Percentiles rank a stretch among this genome's conserved stretches.
phyloP scores from a whole-genome alignment of 495 filamentous ascomycete species.

The Xylaria castorea region DNA sequence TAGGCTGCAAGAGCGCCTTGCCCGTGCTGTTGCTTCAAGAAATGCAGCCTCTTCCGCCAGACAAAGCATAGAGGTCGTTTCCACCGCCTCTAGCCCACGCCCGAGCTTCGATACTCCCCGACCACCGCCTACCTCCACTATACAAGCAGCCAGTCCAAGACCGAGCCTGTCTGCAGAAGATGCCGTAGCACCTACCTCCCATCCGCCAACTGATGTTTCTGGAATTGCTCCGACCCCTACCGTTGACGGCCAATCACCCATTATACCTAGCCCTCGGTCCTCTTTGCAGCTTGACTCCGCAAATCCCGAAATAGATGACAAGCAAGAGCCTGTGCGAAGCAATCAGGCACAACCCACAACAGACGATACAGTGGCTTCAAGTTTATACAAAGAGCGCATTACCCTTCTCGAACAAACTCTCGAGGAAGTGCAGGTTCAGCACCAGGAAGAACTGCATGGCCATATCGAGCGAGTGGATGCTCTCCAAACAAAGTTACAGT shows the following conservation, averaged over 20 bases:
- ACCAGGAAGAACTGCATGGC: conserved; percentile 79
- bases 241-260: background rate
- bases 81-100: conserved; percentile 36
- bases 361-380: conserved; percentile 17
- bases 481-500: conserved; percentile 86
- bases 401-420: conserved; percentile 62
- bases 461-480: conserved; percentile 94
- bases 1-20: conserved; percentile 84
- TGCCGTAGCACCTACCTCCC: background rate
- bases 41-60: conserved; percentile 37
- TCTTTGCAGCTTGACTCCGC: conserved; percentile 24
- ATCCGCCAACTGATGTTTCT: background rate
- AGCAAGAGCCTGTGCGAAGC: background rate
- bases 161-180: conserved; percentile 25
- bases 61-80: conserved; percentile 31
- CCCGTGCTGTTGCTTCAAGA: conserved; percentile 63
- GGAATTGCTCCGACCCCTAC: conserved; percentile 12
- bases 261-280: background rate
- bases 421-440: conserved; percentile 64
- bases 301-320: conserved; percentile 4
- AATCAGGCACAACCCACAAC: background rate
- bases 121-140: background rate
- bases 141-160: conserved; percentile 20
- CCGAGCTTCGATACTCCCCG: conserved; percentile 33
- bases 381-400: conserved; percentile 47